Evolutionary conservation across 306 rosid species (phyloP).

Genomic region (Acacia acuminata): DNA sequence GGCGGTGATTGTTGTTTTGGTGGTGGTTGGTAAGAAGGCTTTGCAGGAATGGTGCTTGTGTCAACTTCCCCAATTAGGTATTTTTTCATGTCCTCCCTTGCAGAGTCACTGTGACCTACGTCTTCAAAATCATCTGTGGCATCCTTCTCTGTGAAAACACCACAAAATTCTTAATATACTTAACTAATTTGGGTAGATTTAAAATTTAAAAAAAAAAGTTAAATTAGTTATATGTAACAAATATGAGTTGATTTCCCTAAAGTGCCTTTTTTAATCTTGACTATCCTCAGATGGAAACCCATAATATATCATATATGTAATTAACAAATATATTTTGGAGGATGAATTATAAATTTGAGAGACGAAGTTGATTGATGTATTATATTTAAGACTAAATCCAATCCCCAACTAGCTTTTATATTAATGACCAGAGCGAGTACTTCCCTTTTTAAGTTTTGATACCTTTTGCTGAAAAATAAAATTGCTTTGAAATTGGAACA

Average conservation of each 20-base stretch:
- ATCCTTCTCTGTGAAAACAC: slow-evolving; percentile 65
- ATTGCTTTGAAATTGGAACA: not conserved
- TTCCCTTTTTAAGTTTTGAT: not conserved
- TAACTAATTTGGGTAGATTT: too few relatives aligned
- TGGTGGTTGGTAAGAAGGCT: slow-evolving; percentile 22
- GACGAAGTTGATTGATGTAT: too few relatives aligned
- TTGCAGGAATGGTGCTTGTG: slow-evolving; percentile 48
- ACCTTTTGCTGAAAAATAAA: not conserved
- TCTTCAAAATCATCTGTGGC: slow-evolving; percentile 88
- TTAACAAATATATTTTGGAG: too few relatives aligned
- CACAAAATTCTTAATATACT: slow-evolving; percentile 13
- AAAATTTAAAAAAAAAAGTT: too few relatives aligned
- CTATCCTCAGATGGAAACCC: too few relatives aligned
- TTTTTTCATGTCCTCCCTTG: slow-evolving; percentile 58
- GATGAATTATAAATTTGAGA: not conserved
- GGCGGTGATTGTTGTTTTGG: slow-evolving; percentile 26
- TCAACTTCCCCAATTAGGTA: slow-evolving; percentile 70
- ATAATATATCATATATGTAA: too few relatives aligned
- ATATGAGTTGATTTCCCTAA: too few relatives aligned
- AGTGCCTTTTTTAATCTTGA: too few relatives aligned
- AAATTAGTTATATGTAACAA: too few relatives aligned
- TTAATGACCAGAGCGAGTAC: not conserved
- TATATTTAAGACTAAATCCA: too few relatives aligned
- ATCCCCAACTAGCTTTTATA: too few relatives aligned
- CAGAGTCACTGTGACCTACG: slow-evolving; percentile 75